Percentiles rank a stretch among this genome's conserved stretches.
These are phyloP conservation scores for Xylaria cubensis DNA, from an alignment of 495 filamentous ascomycete genomes.

Conservation along the genomic window DNA sequence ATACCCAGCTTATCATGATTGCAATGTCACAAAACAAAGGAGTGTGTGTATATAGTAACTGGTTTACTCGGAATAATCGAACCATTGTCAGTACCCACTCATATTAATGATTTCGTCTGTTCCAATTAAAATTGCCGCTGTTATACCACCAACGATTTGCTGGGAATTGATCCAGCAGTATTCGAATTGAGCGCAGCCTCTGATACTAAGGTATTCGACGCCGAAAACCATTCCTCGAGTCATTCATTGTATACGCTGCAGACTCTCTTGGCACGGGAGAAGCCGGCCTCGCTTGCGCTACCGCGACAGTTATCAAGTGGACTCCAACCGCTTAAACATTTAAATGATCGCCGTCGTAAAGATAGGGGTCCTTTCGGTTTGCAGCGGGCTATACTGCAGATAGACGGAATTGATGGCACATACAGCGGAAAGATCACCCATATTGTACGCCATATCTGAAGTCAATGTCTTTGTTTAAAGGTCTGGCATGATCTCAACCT, in stretches of 20 bases:
- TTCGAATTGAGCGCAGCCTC: not conserved
- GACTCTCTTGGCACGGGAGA: not conserved
- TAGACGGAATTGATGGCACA: not conserved
- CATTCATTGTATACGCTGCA: not conserved
- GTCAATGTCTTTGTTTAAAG: not conserved
- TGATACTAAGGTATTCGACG: not conserved
- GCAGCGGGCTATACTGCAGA: not conserved
- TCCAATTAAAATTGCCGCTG: not conserved
- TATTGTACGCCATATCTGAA: not conserved
- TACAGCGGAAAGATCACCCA: conserved; percentile 6
- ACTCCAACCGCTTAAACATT: not conserved
- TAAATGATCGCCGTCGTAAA: not conserved
- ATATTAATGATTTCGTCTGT: not conserved
- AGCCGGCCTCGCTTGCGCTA: not conserved
- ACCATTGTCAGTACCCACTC: not conserved
- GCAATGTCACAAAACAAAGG: not conserved
- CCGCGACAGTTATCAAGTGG: not conserved
- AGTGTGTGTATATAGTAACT: not conserved
- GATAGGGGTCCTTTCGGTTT: conserved; percentile 17
- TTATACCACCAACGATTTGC: not conserved
- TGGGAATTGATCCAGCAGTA: not conserved
- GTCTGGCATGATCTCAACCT: not conserved
- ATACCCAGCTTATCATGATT: conserved; percentile 33
- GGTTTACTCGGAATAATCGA: not conserved
- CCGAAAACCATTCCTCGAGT: not conserved